phyloP scores from a whole-genome alignment of 2,329 filamentous ascomycete species.

The Teratosphaeria destructans region DNA sequence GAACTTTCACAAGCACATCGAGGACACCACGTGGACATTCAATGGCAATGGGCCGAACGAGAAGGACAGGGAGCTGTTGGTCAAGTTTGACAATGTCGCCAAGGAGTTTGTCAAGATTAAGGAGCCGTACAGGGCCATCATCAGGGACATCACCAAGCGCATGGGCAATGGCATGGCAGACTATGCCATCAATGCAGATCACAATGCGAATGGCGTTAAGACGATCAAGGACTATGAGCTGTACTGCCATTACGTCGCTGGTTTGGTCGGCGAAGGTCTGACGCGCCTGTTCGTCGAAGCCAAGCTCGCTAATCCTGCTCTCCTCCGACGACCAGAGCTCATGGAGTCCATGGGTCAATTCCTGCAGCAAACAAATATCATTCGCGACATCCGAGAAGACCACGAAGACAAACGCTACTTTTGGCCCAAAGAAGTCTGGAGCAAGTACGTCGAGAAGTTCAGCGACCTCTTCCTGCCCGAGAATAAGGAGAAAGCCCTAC shows the following conservation, averaged over 20 bases:
- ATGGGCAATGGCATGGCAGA: slow-evolving; percentile 99
- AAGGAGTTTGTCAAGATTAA: slow-evolving; percentile 83
- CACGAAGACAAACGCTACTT: slow-evolving; percentile 78
- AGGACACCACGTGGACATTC: slow-evolving; percentile 84
- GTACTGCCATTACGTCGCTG: slow-evolving; percentile 98
- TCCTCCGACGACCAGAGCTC: slow-evolving; percentile 67
- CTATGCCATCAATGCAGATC: slow-evolving; percentile 74
- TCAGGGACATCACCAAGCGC: slow-evolving; percentile 81
- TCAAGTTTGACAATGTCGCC: slow-evolving; percentile 83
- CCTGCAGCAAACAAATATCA: slow-evolving; percentile 97
- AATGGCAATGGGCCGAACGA: slow-evolving; percentile 76
- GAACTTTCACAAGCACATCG: slow-evolving; percentile 67
- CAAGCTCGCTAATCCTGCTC: slow-evolving; percentile 72
- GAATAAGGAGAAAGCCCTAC: slow-evolving; percentile 64
- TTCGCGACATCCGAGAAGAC: slow-evolving; percentile 88
- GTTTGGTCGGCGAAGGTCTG: slow-evolving; percentile 87
- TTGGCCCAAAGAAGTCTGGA: slow-evolving; percentile 96
- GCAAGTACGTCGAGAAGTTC: slow-evolving; percentile 82
- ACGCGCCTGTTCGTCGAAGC: slow-evolving; percentile 84
- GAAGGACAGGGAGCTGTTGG: slow-evolving; percentile 85
- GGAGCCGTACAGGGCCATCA: slow-evolving; percentile 70
- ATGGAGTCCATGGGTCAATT: slow-evolving; percentile 97
- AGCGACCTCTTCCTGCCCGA: slow-evolving; percentile 81
- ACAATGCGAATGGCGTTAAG: slow-evolving; percentile 61
- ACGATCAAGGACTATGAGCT: slow-evolving; percentile 84